Base-by-base conservation (phyloP, 2,329 filamentous ascomycete species). In the Tympanopsis confertula region DNA sequence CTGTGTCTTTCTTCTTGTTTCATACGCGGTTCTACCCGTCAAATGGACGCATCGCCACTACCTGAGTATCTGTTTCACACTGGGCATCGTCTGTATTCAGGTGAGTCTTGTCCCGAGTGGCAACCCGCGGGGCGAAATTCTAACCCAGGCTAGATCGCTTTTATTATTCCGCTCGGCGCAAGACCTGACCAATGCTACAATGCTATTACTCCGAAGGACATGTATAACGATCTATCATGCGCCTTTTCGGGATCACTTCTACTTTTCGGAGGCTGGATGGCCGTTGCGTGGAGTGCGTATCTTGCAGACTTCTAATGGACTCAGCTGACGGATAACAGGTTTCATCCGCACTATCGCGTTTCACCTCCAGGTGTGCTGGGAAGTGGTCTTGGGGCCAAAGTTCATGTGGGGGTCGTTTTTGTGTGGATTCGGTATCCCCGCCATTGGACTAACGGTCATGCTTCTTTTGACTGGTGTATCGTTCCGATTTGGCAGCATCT, bases 131-230 rank as follows among this genome's bases (percentile, higher is more conserved):
- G 7, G 7, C 17, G 30, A 7, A 7, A 33, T 33, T 33, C 7
- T 12, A 10, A 10, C 10, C 10, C 30, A 33, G 12, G 22, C 12
- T 18, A 33, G 30, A 13, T 33, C 15, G 30, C 30, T 13, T 33
- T 33, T 18, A 33, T 33, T 33, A 33, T 33, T 15, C 30, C 30
- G 12, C 15, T 33, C 7, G 30, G 30, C 12, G 30, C 30, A 17
- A 33, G 17, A 33, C 30, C 30, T 7, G 15, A 33, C 10, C 30
- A 33, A 33, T 33, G 30, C 30, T 33, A 33, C 30, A 33, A 33
- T 15, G 15, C 10, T 7, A 33, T 33, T 15, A 33, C 30, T 10
- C 30, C 30, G 7, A 33, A 33, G 7, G 30, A 17, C 15, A 33
- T 33, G 30, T 15, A 33, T 17, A 7, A 13, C 17, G 15, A 18